Evolutionary conservation across 768 basidiomycete genomes (phyloP).

Genomic region (Lactifluus hygrophoroides): DNA sequence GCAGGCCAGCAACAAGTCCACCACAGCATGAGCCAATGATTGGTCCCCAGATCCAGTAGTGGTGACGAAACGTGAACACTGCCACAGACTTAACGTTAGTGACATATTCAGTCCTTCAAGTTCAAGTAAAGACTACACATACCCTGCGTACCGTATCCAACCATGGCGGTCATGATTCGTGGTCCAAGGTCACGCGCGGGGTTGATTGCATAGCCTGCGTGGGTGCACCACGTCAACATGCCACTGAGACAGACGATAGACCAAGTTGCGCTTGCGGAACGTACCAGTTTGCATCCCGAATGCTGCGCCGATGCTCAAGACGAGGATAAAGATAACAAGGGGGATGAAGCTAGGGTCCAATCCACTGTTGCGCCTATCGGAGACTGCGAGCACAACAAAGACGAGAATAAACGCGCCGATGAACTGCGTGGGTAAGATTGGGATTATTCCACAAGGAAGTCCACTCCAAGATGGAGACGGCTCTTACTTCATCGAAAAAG

Average conservation of each 20-base stretch:
- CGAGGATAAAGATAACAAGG: slow-evolving; percentile 43
- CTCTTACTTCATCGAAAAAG: slow-evolving; percentile 39
- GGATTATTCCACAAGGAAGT: background rate
- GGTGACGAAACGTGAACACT: slow-evolving; percentile 40
- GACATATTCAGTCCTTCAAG: background rate
- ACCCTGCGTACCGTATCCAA: slow-evolving; percentile 54
- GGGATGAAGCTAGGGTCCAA: slow-evolving; percentile 46
- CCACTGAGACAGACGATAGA: background rate
- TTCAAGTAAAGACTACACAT: background rate
- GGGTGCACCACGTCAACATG: background rate
- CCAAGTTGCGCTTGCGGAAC: background rate
- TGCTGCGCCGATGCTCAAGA: slow-evolving; percentile 47
- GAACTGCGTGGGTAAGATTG: slow-evolving; percentile 31
- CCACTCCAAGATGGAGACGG: background rate
- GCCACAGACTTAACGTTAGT: background rate
- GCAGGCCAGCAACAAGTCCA: slow-evolving; percentile 41
- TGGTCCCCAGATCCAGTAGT: slow-evolving; percentile 72
- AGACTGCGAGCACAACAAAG: slow-evolving; percentile 44
- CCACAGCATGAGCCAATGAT: slow-evolving; percentile 52
- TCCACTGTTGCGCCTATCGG: slow-evolving; percentile 43
- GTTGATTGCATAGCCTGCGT: slow-evolving; percentile 49
- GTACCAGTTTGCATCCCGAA: slow-evolving; percentile 52
- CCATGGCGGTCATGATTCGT: slow-evolving; percentile 59
- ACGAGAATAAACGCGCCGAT: slow-evolving; percentile 48
- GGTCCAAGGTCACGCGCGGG: slow-evolving; percentile 70